Percentiles rank a stretch among this genome's conserved stretches.
Evolutionary conservation across 345 rosid species (phyloP).

Genomic region (Hibiscus tridactylites): DNA sequence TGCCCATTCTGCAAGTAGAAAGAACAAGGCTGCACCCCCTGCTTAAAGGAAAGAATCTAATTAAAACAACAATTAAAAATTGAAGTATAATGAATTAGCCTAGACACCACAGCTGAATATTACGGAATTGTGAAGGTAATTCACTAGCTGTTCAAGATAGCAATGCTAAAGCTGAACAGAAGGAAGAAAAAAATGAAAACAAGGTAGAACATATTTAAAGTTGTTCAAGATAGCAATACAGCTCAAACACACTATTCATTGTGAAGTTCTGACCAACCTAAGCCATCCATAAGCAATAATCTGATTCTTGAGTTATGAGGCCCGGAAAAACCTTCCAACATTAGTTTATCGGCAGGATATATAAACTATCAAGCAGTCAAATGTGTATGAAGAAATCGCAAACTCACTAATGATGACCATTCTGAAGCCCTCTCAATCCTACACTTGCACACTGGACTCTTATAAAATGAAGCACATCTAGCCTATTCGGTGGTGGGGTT

Average conservation of each 20-base stretch:
- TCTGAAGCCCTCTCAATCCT: background rate
- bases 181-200: background rate
- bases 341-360: background rate
- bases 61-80: background rate
- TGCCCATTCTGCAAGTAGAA: constrained; percentile 45
- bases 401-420: background rate
- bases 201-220: background rate
- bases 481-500: background rate
- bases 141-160: background rate
- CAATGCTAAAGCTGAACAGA: background rate
- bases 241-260: background rate
- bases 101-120: background rate
- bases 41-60: constrained; percentile 3
- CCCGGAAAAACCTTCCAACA: background rate
- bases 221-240: background rate
- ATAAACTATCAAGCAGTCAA: background rate
- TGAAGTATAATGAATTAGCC: background rate
- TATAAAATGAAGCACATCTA: background rate
- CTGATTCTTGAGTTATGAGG: background rate
- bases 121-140: background rate
- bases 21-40: constrained; percentile 47
- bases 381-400: background rate
- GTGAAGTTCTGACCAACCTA: background rate
- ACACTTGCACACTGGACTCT: background rate
- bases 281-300: background rate